Percentiles rank a stretch among this genome's conserved stretches.
Conservation (phyloP, 352 stramenopile species). For the Phytophthora uliginosa region DNA sequence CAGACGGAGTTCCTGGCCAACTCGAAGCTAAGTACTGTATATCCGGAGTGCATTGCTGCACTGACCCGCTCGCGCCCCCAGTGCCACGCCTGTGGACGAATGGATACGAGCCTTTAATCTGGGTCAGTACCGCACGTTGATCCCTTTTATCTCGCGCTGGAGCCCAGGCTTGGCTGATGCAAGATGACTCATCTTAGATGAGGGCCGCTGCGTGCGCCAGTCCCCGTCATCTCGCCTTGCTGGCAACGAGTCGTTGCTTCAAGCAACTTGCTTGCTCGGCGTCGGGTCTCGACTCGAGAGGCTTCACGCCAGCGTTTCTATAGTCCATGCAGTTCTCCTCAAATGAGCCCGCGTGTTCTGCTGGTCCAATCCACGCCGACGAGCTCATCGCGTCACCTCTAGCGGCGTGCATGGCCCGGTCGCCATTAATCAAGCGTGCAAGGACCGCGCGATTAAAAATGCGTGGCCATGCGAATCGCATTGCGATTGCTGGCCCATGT, state of each 20-base stretch:
- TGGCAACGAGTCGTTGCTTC: neutral
- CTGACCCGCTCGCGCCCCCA: conserved; percentile 15
- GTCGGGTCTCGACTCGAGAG: neutral
- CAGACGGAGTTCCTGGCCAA: neutral
- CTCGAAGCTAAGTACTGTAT: neutral
- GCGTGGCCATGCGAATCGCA: conserved; percentile 17
- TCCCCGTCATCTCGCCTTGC: neutral
- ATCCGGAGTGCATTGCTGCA: conserved; percentile 30
- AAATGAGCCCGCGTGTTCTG: neutral
- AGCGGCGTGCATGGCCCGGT: conserved; percentile 13
- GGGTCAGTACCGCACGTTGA: too few relatives aligned
- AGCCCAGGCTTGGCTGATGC: too few relatives aligned
- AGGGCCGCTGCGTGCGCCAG: neutral
- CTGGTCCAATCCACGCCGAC: conserved; percentile 21
- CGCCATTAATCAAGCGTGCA: conserved; percentile 30
- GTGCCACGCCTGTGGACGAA: conserved; percentile 35
- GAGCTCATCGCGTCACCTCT: conserved; percentile 28
- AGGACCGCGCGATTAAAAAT: conserved; percentile 8
- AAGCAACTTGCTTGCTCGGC: too few relatives aligned
- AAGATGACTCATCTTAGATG: neutral
- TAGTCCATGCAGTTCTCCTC: neutral
- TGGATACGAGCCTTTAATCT: conserved; percentile 20
- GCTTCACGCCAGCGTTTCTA: conserved; percentile 11
- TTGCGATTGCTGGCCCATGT: neutral
- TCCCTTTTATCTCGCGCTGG: neutral